Conservation (phyloP, 352 stramenopile genomes). For the Globisporangium spiculum region DNA sequence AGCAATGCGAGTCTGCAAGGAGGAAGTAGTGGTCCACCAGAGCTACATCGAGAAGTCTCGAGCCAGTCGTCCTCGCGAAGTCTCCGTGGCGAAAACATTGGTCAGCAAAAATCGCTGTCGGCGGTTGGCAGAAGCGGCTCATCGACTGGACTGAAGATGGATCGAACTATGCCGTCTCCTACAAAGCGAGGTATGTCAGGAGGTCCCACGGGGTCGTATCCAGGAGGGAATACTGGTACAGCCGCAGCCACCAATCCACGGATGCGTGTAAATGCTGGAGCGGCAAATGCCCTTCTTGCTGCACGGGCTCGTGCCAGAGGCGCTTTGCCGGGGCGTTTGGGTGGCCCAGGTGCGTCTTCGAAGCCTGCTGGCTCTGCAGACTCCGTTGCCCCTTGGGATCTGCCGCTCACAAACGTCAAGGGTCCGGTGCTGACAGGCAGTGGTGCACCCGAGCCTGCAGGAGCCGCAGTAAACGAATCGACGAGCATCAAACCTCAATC, state of each 20-base stretch:
- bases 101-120: constrained; percentile 5
- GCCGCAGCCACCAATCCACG: constrained; percentile 20
- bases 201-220: constrained; percentile 22
- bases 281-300: constrained; percentile 69
- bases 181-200: constrained; percentile 37
- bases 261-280: constrained; percentile 47
- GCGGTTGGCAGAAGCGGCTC: constrained; percentile 12
- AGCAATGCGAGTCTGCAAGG: constrained; percentile 34
- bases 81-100: constrained; percentile 17
- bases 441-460: constrained; percentile 4
- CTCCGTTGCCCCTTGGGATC: constrained; percentile 68
- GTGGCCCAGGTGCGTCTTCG: constrained; percentile 38
- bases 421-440: constrained; percentile 18
- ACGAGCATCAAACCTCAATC: neutral
- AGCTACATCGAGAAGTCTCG: constrained; percentile 46
- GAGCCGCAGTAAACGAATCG: neutral
- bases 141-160: constrained; percentile 23
- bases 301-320: constrained; percentile 64
- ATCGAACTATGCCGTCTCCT: constrained; percentile 44
- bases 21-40: constrained; percentile 29
- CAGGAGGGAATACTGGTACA: constrained; percentile 20
- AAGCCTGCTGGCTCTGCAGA: constrained; percentile 30
- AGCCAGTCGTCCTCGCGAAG: constrained; percentile 48
- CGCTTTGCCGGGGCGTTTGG: constrained; percentile 43
- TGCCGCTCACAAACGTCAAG: constrained; percentile 52